Evolutionary conservation across 2,329 filamentous ascomycete species (phyloP).

Genomic region (Talaromyces piceae): DNA sequence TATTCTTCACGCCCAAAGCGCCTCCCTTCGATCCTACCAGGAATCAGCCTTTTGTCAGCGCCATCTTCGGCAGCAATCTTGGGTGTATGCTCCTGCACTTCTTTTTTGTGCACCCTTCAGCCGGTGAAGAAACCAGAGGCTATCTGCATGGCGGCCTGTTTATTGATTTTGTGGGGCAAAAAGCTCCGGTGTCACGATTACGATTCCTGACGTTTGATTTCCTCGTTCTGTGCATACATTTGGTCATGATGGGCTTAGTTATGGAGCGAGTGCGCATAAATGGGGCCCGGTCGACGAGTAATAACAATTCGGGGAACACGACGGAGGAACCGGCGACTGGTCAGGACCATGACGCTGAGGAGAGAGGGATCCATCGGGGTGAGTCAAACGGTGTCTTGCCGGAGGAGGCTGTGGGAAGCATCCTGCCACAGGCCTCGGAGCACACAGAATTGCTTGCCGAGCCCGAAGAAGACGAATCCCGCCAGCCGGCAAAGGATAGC

Average conservation of each 20-base stretch:
- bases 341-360: slow-evolving; percentile 55
- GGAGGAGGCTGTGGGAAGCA: slow-evolving; percentile 2
- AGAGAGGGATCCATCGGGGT: slow-evolving; percentile 45
- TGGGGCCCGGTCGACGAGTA: slow-evolving; percentile 12
- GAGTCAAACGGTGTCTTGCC: slow-evolving; percentile 15
- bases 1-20: slow-evolving; percentile 53
- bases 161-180: slow-evolving; percentile 59
- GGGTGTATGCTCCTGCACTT: slow-evolving; percentile 52
- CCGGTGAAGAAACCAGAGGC: slow-evolving; percentile 44
- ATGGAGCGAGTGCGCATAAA: slow-evolving; percentile 46
- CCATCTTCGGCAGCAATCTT: slow-evolving; percentile 48
- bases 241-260: slow-evolving; percentile 50
- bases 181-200: slow-evolving; percentile 48
- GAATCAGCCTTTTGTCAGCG: slow-evolving; percentile 46
- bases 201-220: slow-evolving; percentile 48
- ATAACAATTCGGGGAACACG: slow-evolving; percentile 17
- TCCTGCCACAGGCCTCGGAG: slow-evolving; percentile 15
- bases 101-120: slow-evolving; percentile 45
- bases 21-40: slow-evolving; percentile 45
- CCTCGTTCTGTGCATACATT: slow-evolving; percentile 48
- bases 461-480: slow-evolving; percentile 19
- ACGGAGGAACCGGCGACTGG: slow-evolving; percentile 13
- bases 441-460: slow-evolving; percentile 28
- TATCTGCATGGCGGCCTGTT: slow-evolving; percentile 57
- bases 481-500: slow-evolving; percentile 15